A percentile compares a stretch with the other conserved stretches of the same genome.
phyloP scores from a whole-genome alignment of 805 yeast species.

The Grigorovia humatica region DNA sequence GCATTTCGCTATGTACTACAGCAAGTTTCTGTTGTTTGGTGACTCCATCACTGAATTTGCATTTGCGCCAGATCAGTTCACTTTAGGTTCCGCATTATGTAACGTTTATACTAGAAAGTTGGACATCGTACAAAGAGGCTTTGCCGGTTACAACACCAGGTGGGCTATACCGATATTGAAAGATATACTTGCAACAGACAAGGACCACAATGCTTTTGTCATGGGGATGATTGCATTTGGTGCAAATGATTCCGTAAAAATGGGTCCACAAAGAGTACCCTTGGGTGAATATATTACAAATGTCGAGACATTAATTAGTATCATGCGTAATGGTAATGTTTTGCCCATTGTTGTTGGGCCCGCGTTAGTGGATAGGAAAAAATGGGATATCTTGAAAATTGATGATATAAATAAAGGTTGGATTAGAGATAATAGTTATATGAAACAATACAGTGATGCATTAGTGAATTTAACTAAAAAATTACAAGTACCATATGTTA shows the following conservation, averaged over 20 bases:
- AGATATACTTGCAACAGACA: slow-evolving; percentile 40
- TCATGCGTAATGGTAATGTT: slow-evolving; percentile 34
- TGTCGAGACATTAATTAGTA: slow-evolving; percentile 32
- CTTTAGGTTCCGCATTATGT: slow-evolving; percentile 41
- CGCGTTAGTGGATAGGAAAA: slow-evolving; percentile 39
- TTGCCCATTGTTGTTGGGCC: slow-evolving; percentile 55
- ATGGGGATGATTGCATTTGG: slow-evolving; percentile 63
- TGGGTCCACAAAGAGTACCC: slow-evolving; percentile 41
- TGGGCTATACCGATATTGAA: slow-evolving; percentile 45
- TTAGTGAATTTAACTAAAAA: slow-evolving; percentile 36
- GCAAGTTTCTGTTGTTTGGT: slow-evolving; percentile 32
- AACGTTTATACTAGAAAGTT: slow-evolving; percentile 47
- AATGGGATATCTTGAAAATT: slow-evolving; percentile 30
- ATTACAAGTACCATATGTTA: slow-evolving; percentile 46
- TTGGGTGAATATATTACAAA: slow-evolving; percentile 41
- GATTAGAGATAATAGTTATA: slow-evolving; percentile 37
- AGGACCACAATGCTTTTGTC: slow-evolving; percentile 30
- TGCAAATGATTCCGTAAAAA: slow-evolving; percentile 58
- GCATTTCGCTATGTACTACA: slow-evolving; percentile 6
- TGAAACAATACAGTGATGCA: slow-evolving; percentile 42
- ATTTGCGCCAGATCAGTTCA: slow-evolving; percentile 35
- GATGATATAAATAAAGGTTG: slow-evolving; percentile 33
- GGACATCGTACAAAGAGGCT: slow-evolving; percentile 68
- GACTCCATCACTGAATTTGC: slow-evolving; percentile 33
- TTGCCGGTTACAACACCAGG: slow-evolving; percentile 61